Percentiles rank a stretch among this genome's conserved stretches.
These are phyloP conservation scores for Termitomyces sp. DNA, from an alignment of 768 basidiomycete species.

Conservation along the genomic window DNA sequence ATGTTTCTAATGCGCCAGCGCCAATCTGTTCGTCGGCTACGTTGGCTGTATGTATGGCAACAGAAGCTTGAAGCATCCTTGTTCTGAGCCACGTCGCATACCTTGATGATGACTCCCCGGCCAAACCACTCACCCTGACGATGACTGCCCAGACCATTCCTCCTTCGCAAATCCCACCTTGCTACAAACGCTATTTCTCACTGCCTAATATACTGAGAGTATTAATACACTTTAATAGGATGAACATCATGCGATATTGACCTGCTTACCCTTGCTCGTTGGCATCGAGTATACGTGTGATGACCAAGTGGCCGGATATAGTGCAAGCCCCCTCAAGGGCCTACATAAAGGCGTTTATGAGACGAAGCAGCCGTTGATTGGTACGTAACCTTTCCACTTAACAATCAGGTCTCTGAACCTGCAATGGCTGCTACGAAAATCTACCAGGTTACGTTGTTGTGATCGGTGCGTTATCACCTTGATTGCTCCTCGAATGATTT, in stretches of 20 bases:
- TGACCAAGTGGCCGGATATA: constrained; percentile 10
- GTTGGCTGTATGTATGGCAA: too few relatives aligned
- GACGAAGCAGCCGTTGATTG: constrained; percentile 31
- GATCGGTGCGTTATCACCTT: constrained; percentile 32
- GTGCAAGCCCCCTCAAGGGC: constrained; percentile 21
- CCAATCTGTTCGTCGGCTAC: too few relatives aligned
- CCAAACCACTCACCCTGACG: too few relatives aligned
- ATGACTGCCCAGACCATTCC: too few relatives aligned
- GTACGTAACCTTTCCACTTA: constrained; percentile 18
- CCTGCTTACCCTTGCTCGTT: constrained; percentile 25
- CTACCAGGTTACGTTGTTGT: constrained; percentile 33
- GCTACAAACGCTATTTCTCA: too few relatives aligned
- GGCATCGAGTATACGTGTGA: constrained; percentile 28
- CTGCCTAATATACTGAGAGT: too few relatives aligned
- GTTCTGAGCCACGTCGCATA: too few relatives aligned
- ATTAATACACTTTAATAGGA: not conserved
- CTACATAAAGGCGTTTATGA: constrained; percentile 34
- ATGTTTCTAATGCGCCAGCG: too few relatives aligned
- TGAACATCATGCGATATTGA: constrained; percentile 14
- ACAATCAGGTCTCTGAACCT: not conserved
- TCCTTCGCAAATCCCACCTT: too few relatives aligned
- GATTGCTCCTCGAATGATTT: not conserved
- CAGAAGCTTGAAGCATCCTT: too few relatives aligned
- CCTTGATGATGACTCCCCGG: too few relatives aligned
- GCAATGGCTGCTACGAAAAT: constrained; percentile 29